Base-by-base conservation (phyloP, 2,329 filamentous ascomycete species). In the Hypoxylon sp. region DNA sequence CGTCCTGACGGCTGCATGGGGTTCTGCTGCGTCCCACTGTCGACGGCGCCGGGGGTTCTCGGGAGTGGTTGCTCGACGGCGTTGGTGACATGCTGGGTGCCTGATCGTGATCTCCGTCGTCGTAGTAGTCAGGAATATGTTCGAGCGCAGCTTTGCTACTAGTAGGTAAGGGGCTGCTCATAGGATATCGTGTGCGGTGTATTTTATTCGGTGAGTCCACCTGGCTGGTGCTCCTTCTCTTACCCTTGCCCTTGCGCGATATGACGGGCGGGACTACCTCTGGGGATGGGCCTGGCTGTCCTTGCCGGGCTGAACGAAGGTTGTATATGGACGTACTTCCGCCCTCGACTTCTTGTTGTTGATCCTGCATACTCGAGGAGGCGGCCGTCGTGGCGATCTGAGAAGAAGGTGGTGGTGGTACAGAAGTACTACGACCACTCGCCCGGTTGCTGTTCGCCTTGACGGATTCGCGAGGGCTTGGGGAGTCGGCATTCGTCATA, bases 171-270 rank as follows among this genome's bases (percentile, higher is more conserved):
- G 37, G n/a, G 17, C 37, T n/a, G 6, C 24, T 44, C 24, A 26
- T 22, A 22, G 46, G n/a, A 20, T 11, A 26, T 30, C 55, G 34
- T 50, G 22, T 56, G 6, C 47, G 51, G 30, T 28, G 48, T n/a
- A 24, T 28, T 43, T 52, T 52, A 10, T 47, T 56, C 15, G 39
- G 17, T 4, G 50, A 17, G 15, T 6, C 47, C 1, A 30, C 19
- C 37, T 19, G 49, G 26, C 50, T 56, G 11, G 13, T 51, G 6
- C 26, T 34, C 20, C n/a, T 46, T 20, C 44, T 55, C 32, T 37
- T 50, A 8, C 37, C 30, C 37, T 30, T 43, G 30, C 20, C 24
- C 7, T 17, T 28, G 13, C 47, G 46, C 22, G 30, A 17, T 30
- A 24, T 44, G 10, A 3, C 39, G 7, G 28, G 22, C 24, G 20